Percentiles rank a stretch among this genome's conserved stretches.
phyloP scores from a whole-genome alignment of 306 rosid species.

The Cicer yamashitae region DNA sequence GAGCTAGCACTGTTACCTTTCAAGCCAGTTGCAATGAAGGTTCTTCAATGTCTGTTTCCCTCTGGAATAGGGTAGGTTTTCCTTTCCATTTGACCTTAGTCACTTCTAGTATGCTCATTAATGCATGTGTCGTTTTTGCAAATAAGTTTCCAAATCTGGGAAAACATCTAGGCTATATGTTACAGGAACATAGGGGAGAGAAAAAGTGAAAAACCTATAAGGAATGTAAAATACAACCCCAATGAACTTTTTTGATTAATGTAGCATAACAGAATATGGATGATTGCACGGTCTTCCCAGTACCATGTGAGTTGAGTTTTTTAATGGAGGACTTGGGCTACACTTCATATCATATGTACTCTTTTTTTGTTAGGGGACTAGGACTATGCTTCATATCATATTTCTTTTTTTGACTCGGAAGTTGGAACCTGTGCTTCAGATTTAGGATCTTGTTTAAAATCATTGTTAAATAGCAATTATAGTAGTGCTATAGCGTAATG shows the following conservation, averaged over 20 bases:
- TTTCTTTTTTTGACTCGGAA: too few species aligned
- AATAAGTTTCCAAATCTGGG: conserved; percentile 1
- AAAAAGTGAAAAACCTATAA: neutral
- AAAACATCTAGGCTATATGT: neutral
- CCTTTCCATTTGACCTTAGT: conserved; percentile 3
- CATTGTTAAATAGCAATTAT: too few species aligned
- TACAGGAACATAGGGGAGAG: neutral
- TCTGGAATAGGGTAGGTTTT: conserved; percentile 73
- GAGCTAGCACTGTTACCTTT: conserved; percentile 80
- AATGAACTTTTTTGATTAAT: neutral
- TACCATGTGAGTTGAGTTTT: neutral
- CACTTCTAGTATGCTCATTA: conserved; percentile 5
- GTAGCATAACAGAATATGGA: conserved; percentile 20
- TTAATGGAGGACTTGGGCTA: neutral
- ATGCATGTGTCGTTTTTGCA: neutral
- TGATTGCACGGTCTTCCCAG: conserved; percentile 10
- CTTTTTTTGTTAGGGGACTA: neutral
- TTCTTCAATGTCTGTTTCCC: conserved; percentile 78
- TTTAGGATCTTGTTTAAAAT: too few species aligned
- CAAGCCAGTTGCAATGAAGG: conserved; percentile 79
- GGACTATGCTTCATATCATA: too few species aligned
- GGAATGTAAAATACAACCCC: neutral
- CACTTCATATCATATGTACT: neutral
- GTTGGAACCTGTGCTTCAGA: too few species aligned
- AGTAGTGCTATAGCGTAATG: too few species aligned